Conservation (phyloP, 2,329 filamentous ascomycete genomes). For the Sporothrix pseudoabietina region DNA sequence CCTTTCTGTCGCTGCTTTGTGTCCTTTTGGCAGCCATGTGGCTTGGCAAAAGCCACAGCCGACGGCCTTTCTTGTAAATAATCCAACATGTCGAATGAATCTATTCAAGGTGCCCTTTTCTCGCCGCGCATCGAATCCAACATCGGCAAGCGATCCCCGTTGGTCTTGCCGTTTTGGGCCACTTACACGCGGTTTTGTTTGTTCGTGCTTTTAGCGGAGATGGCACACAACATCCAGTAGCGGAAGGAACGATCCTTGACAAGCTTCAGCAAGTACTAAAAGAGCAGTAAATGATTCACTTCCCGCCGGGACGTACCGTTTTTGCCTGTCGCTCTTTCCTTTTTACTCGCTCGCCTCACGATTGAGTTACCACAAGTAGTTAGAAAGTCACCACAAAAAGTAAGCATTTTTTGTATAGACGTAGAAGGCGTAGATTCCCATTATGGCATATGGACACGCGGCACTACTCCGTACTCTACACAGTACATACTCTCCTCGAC, state of each 20-base stretch:
- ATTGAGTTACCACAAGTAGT: background rate
- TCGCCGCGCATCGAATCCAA: background rate
- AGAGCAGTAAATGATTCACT: background rate
- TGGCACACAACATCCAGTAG: background rate
- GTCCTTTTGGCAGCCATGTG: background rate
- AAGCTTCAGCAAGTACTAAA: background rate
- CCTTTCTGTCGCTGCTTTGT: background rate
- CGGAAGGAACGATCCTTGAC: constrained; percentile 11
- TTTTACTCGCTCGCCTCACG: background rate
- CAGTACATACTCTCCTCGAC: too few species aligned
- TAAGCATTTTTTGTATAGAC: background rate
- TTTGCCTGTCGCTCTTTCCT: background rate
- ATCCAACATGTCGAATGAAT: too few species aligned
- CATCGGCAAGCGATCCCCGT: background rate
- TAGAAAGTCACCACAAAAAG: background rate
- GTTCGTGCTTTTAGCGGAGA: constrained; percentile 11
- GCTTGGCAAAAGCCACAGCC: background rate
- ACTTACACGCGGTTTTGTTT: background rate
- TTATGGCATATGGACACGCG: background rate
- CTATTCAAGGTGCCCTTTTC: background rate
- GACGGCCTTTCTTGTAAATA: background rate
- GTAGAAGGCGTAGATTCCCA: background rate
- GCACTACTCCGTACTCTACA: background rate
- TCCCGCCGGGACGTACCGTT: background rate
- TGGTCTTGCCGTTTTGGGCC: background rate